phyloP scores from a whole-genome alignment of 108 stramenopile species.

The Parietichytrium sp. region DNA sequence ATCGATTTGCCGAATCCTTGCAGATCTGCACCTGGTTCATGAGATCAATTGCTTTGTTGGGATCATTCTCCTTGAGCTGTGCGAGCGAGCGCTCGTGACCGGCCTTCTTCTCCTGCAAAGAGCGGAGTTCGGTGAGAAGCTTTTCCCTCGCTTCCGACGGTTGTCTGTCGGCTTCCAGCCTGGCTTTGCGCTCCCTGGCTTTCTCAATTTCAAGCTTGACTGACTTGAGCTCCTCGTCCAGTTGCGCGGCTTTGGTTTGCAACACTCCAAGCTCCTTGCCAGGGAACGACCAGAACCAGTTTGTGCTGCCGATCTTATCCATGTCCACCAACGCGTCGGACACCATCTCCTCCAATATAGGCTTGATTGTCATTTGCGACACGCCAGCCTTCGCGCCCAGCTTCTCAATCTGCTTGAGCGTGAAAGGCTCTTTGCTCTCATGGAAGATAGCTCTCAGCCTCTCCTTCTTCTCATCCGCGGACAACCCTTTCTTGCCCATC shows the following conservation, averaged over 20 bases:
- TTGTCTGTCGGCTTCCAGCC: not conserved
- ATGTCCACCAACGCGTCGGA: slow-evolving; percentile 80
- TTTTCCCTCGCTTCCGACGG: not conserved
- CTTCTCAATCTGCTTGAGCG: slow-evolving; percentile 42
- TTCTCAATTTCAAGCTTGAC: not conserved
- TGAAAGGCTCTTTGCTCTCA: slow-evolving; percentile 42
- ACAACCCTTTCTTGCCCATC: slow-evolving; percentile 35
- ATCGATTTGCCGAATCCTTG: slow-evolving; percentile 76
- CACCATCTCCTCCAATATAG: slow-evolving; percentile 51
- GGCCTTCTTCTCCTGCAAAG: not conserved
- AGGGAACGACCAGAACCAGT: slow-evolving; percentile 87
- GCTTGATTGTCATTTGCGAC: slow-evolving; percentile 42
- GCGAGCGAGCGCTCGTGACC: slow-evolving; percentile 55
- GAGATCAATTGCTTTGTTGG: slow-evolving; percentile 75
- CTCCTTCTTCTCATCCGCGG: slow-evolving; percentile 43
- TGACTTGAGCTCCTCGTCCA: not conserved
- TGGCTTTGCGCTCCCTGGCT: not conserved
- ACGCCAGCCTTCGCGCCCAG: slow-evolving; percentile 39
- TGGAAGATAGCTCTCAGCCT: not conserved
- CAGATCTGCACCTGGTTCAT: slow-evolving; percentile 67
- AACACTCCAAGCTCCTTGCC: slow-evolving; percentile 19
- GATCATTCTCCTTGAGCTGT: slow-evolving; percentile 80
- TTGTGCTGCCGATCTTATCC: slow-evolving; percentile 86
- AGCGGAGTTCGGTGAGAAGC: not conserved
- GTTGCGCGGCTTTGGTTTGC: not conserved